Evolutionary conservation across 257 asterid species (phyloP), one percentile per base, ranked within the genome.

Genomic region (Jacaranda mimosifolia): DNA sequence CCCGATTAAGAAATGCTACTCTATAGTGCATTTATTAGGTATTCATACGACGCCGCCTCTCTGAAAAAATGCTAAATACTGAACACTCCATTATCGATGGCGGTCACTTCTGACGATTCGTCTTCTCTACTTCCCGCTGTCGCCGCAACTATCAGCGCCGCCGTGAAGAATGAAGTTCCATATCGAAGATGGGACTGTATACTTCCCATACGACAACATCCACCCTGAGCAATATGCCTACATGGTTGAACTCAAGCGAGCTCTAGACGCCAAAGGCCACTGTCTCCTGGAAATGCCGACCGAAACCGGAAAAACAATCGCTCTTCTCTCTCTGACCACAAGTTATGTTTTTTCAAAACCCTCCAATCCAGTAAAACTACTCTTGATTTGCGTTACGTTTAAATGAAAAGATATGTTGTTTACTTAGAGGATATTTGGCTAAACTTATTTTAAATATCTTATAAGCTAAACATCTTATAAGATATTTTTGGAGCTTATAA

Each of bases 221-320:
- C 93, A 95, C 83, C 99, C 99, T 7, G 98, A 95, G 59, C 99
- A 95, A 76, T 91, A 95, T 79, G 78, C 88, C 3, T 95, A 95
- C 90, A 95, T 95, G 99, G 81, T 93, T 76, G 99, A 95, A 70
- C 94, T 95, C 78, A 95, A 95, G 52, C 95, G 99, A 60, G 87
- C 98, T 46, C 92, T 95, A 63, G 99, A 95, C 64, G 98, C 99
- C 79, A 88, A 84, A 70, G 99, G 99, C 12, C 98, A 95, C 68
- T 91, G 94, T 83, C 94, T 95, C 49, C 87, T 95, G 3, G 99
- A 95, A 70, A 95, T 95, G 99, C 98, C 99, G 10, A 96, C 99
- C 0, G 99, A 98, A 45, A 96, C 99, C 48, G 98, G 99, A 0
- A 96, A 93, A 63, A 96, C 99, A 49, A 96, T 96, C 12, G 94